A percentile compares a stretch with the other conserved stretches of the same genome.
These are phyloP conservation scores for Talaromyces sp. DNA, from an alignment of 2,329 filamentous ascomycete species.

Conservation along the genomic window DNA sequence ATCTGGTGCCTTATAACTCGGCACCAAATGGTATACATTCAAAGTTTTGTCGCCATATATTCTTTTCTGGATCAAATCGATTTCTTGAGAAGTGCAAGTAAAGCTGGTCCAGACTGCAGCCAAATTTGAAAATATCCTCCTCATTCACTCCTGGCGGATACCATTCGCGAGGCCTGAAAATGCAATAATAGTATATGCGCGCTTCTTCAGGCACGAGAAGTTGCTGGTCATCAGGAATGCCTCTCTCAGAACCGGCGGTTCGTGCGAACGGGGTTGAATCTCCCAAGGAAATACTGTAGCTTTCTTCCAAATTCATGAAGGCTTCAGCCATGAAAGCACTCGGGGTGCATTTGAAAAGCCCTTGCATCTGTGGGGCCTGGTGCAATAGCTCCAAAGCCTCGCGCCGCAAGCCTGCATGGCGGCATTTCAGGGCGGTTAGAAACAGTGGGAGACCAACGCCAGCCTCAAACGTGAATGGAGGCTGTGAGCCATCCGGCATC, in stretches of 20 bases:
- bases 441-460: slow-evolving; percentile 26
- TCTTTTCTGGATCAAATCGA: slow-evolving; percentile 11
- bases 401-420: slow-evolving; percentile 24
- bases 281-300: background rate
- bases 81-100: slow-evolving; percentile 26
- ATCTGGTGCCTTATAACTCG: too few relatives aligned
- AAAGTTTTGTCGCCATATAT: slow-evolving; percentile 22
- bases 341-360: slow-evolving; percentile 26
- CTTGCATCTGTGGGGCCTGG: slow-evolving; percentile 27
- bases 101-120: slow-evolving; percentile 16
- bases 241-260: background rate
- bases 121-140: slow-evolving; percentile 21
- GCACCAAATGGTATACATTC: slow-evolving; percentile 20
- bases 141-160: slow-evolving; percentile 12
- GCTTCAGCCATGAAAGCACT: slow-evolving; percentile 20
- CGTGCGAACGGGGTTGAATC: background rate
- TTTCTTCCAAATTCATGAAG: slow-evolving; percentile 25
- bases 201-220: slow-evolving; percentile 23
- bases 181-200: slow-evolving; percentile 24
- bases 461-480: slow-evolving; percentile 29
- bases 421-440: slow-evolving; percentile 27
- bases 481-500: slow-evolving; percentile 10
- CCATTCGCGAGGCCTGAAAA: slow-evolving; percentile 23
- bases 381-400: slow-evolving; percentile 23
- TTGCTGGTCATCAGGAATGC: background rate